Percentiles rank a stretch among this genome's conserved stretches.
Conservation (phyloP, 2,329 filamentous ascomycete genomes). For the Fusarium verticillioides region DNA sequence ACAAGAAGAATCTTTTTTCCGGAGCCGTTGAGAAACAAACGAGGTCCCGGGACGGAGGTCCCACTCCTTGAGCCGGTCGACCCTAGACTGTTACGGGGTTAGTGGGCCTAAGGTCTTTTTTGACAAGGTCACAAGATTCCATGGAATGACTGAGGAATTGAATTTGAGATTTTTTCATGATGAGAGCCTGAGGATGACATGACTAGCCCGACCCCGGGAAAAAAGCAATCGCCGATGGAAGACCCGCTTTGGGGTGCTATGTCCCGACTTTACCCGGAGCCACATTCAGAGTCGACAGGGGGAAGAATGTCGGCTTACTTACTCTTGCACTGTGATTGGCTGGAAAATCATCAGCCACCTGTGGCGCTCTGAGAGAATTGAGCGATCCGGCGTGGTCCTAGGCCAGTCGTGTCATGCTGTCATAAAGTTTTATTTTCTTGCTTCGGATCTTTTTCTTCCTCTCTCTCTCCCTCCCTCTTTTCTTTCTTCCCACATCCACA, state of each 20-base stretch:
- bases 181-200: constrained; percentile 29
- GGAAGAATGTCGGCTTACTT: constrained; percentile 23
- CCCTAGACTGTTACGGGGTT: constrained; percentile 14
- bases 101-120: not conserved
- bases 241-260: constrained; percentile 7
- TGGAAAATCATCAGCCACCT: constrained; percentile 26
- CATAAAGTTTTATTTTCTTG: constrained; percentile 52
- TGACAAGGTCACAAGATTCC: not conserved
- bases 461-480: constrained; percentile 30
- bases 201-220: constrained; percentile 40
- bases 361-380: constrained; percentile 24
- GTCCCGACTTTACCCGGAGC: constrained; percentile 52
- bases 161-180: constrained; percentile 4
- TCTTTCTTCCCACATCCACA: constrained; percentile 33
- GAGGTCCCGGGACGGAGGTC: constrained; percentile 18
- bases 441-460: constrained; percentile 36
- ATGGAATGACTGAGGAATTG: not conserved
- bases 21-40: constrained; percentile 29
- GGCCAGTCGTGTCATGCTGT: constrained; percentile 51
- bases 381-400: constrained; percentile 13
- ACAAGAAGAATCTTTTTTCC: constrained; percentile 42
- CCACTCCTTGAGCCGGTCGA: constrained; percentile 23
- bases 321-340: constrained; percentile 52
- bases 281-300: constrained; percentile 22
- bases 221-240: constrained; percentile 10